Evolutionary conservation across 1,284 basidiomycete species (phyloP).

Genomic region (Cryptococcus floricola): DNA sequence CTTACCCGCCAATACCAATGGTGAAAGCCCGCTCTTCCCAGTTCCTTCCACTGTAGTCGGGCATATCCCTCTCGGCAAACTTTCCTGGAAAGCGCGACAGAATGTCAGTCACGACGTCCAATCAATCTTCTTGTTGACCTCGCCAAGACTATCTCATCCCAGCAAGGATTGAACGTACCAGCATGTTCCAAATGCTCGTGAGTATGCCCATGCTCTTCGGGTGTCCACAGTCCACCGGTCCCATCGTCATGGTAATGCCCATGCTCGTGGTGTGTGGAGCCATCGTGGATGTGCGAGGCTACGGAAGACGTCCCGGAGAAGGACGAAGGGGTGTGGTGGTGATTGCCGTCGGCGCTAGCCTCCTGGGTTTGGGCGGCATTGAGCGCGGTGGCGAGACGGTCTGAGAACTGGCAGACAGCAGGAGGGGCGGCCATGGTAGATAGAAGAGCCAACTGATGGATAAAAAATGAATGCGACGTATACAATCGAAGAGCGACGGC

Average conservation of each 20-base stretch:
- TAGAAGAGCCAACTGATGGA: neutral
- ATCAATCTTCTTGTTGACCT: neutral
- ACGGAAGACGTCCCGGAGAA: slow-evolving; percentile 2
- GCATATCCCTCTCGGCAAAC: slow-evolving; percentile 86
- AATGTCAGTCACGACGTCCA: neutral
- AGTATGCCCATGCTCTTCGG: slow-evolving; percentile 75
- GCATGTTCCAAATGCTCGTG: slow-evolving; percentile 85
- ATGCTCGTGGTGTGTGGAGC: slow-evolving; percentile 16
- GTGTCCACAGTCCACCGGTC: slow-evolving; percentile 31
- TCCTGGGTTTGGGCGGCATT: slow-evolving; percentile 11
- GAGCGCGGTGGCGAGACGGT: slow-evolving; percentile 36
- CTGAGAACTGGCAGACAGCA: slow-evolving; percentile 43
- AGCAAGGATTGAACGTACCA: slow-evolving; percentile 53
- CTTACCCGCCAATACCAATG: slow-evolving; percentile 90
- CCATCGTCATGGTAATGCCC: slow-evolving; percentile 9
- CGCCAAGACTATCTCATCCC: neutral
- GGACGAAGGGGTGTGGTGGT: slow-evolving; percentile 4
- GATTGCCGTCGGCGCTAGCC: neutral
- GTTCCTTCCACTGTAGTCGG: slow-evolving; percentile 77
- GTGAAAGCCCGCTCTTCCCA: slow-evolving; percentile 95
- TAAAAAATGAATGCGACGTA: neutral
- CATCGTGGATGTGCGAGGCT: slow-evolving; percentile 20
- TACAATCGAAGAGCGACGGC: neutral
- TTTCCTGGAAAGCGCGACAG: slow-evolving; percentile 59
- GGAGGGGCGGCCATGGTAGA: slow-evolving; percentile 9